A percentile compares a stretch with the other conserved stretches of the same genome.
These are phyloP conservation scores for Phaeoacremonium minimum DNA, from an alignment of 2,329 filamentous ascomycete species.

Conservation along the genomic window DNA sequence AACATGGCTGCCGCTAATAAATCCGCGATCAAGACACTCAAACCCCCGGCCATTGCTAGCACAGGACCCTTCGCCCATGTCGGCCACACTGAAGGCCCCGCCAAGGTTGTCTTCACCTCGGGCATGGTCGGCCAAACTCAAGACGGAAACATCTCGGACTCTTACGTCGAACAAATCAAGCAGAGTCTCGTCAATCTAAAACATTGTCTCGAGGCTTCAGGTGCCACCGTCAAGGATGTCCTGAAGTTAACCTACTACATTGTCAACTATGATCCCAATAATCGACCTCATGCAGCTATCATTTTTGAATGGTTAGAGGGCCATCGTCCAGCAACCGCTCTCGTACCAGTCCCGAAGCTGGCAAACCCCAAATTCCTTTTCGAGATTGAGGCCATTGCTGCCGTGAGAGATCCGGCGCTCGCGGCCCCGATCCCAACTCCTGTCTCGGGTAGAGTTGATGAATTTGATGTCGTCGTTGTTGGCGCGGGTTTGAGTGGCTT, in stretches of 20 bases:
- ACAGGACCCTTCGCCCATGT: no score
- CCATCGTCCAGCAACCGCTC: conserved; percentile 34
- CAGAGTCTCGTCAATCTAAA: not conserved
- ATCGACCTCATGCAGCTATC: not conserved
- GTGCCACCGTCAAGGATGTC: not conserved
- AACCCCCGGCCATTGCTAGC: no score
- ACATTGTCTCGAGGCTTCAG: not conserved
- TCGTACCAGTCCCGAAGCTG: conserved; percentile 34
- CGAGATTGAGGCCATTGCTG: conserved; percentile 36
- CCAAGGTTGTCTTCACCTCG: no score
- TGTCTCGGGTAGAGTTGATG: not conserved
- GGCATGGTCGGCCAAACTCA: not conserved
- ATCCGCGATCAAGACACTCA: no score
- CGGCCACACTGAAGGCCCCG: no score
- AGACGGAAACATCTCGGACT: not conserved
- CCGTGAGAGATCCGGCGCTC: conserved; percentile 9
- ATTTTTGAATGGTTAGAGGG: conserved; percentile 3
- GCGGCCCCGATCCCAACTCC: conserved; percentile 1
- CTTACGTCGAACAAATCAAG: not conserved
- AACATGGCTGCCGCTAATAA: no score
- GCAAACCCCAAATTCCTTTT: conserved; percentile 32
- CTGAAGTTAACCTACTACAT: not conserved
- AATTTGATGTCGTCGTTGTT: not conserved
- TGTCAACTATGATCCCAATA: not conserved
- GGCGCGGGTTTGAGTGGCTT: not conserved